Base-by-base conservation (phyloP, 2,329 filamentous ascomycete genomes). In the Aspergillus uvarum region DNA sequence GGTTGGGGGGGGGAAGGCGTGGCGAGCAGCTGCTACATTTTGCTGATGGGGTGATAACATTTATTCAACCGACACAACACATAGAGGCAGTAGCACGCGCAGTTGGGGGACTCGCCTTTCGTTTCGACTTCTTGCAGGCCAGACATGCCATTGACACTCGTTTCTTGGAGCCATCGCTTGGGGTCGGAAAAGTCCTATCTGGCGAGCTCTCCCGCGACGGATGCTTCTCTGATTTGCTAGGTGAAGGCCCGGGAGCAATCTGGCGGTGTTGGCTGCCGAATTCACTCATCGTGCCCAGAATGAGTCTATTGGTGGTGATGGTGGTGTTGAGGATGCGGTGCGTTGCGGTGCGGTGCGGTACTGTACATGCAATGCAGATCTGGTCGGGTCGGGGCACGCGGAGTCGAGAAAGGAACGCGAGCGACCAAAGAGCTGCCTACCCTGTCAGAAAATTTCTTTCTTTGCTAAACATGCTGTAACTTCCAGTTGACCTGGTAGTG, bases 101-200 rank as follows among this genome's bases (percentile, higher is more conserved):
- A 16, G 16, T 2, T 44, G 38, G 31, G 29, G 29, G 22, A 63
- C 62, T 56, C 57, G 67, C 74, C 71, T 77, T 77, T 4, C 75
- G 69, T 59, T 77, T 77, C 2, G 75, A 77, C 59, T 76, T 76
- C 51, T 77, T 77, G 62, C 75, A 77, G 2, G 74, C 72, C 54
- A 76, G 51, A 66, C 75, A 77, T 10, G 75, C 75, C 48, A 75
- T 77, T 5, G 75, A 77, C 1, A 76, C 75, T 3, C 75, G 65
- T 58, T 76, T 77, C 63, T 76, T 76, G 67, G 70, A 70, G 0
- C 63, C 47, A 5, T 58, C 63, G 58, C 26, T 56, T 29, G 29
- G 42, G 22, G 22, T 32, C 12, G 59, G 56, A 38, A 56, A 57
- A n/a, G 61, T 58, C 26, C 55, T 56, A 11, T 54, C 55, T 12